Base-by-base conservation (phyloP, 164 flowering plant genomes). In the Nymphaea colorata region DNA sequence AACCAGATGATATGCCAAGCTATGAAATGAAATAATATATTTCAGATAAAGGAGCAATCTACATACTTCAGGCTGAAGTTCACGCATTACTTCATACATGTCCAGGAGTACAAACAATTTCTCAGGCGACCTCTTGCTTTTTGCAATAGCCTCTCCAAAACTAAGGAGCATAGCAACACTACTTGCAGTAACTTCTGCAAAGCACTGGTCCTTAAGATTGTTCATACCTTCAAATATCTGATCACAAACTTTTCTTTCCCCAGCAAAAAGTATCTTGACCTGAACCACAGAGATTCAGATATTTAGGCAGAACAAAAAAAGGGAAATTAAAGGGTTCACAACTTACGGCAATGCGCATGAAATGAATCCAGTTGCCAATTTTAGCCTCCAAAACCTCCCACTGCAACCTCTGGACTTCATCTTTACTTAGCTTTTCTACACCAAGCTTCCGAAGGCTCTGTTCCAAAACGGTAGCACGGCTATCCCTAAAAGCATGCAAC, bases 31-130 rank as follows among this genome's bases (percentile, higher is more conserved):
- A 47, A 47, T 47, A 47, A 7, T 47, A 47, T 14, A 47, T 47
- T 51, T 51, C 12, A 51, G 57, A 15, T 3, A 4, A 51, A 51
- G 57, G 14, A 51, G 14, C 17, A 15, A 3, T 15, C 55, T 53
- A 65, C 75, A 60, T 85, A 94, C 98, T 90, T 89, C 96, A 67
- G 93, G 74, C 61, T 94, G 96, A 71, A 94, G 82, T 72, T 91
- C 98, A 67, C 87, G 76, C 98, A 94, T 89, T 65, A 89, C 89
- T 83, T 91, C 97, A 77, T 89, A 94, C 98, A 94, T 94, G 78
- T 91, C 97, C 41, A 91, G 74, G 61, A 94, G 91, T 16, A 90
- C 99, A 82, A 91, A 90, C 64, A 94, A 74, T 72, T 94, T 94
- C 78, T 94, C 96, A 4, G 99, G 98, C 0, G 99, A 94, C 76